These are phyloP conservation scores for Eucalyptus virginea DNA, from an alignment of 345 rosid genomes.

Conservation along the genomic window DNA sequence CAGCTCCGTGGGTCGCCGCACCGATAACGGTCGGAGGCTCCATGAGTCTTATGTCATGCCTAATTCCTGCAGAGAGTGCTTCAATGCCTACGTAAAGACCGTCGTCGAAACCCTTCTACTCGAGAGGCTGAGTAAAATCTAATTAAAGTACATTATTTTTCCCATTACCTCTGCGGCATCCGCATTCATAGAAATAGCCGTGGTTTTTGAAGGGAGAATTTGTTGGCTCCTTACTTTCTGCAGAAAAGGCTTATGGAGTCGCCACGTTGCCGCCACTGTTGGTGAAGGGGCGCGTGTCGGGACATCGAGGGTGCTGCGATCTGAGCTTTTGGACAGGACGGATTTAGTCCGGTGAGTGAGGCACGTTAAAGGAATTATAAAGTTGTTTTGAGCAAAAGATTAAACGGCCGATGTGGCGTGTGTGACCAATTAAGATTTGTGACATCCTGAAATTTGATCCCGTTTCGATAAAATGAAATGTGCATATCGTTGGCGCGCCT, in stretches of 20 bases:
- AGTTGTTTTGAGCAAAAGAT: neutral
- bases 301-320: too few species aligned
- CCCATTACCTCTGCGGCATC: neutral
- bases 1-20: slow-evolving; percentile 11
- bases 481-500: too few species aligned
- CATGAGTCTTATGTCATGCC: slow-evolving; percentile 16
- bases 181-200: neutral
- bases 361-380: neutral
- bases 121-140: neutral
- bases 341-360: neutral
- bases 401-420: neutral
- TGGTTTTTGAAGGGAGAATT: neutral
- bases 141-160: neutral
- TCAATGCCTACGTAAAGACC: slow-evolving; percentile 24
- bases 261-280: neutral
- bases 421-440: too few species aligned
- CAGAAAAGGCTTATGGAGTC: neutral
- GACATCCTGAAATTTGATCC: too few species aligned
- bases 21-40: neutral
- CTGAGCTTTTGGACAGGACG: neutral
- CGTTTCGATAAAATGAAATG: too few species aligned
- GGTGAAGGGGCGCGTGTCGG: neutral
- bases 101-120: slow-evolving; percentile 12
- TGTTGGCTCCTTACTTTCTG: neutral
- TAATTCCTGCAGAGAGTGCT: slow-evolving; percentile 37